Base-by-base conservation (phyloP, 2,329 filamentous ascomycete species). In the Ophiocordyceps camponoti-rufipedis region DNA sequence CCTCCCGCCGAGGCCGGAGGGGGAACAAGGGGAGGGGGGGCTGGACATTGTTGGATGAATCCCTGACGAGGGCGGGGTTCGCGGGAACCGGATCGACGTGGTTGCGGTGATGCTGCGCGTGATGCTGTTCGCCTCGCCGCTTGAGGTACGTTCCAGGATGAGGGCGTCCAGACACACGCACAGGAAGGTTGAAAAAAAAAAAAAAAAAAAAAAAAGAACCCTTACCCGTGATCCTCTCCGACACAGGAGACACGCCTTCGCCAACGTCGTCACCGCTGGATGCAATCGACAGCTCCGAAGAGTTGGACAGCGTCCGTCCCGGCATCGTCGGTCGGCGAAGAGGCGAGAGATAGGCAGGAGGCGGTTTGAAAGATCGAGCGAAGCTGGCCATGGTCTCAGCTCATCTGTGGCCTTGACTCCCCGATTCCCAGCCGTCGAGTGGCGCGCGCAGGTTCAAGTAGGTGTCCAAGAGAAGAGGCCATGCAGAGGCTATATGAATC, bases 291-390 rank as follows among this genome's bases (percentile, higher is more conserved):
- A 62, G 51, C 41, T 70, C 66, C 39, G 69, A 69, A 12, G 68
- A 69, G 53, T 60, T 67, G 46, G 70, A 72, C 48, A 68, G 56
- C 41, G 61, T 64, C 46, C 65, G 65, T 44, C 61, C 59, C 19
- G 65, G 57, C 54, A 66, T 66, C 39, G 58, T 58, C 33, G 68
- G 70, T 40, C 69, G 63, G 49, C 66, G 59, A 16, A 56, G 54
- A 42, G 65, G 63, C 46, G 67, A 60, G 32, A 69, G 58, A 51
- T 67, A 68, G 23, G 62, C 59, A 35, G 67, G 58, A 39, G 67
- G 58, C 8, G 68, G 62, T 51, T 71, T 64, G 56, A 74, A 65
- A 12, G 70, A 70, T 51, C 69, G 66, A 42, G 66, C 62, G 48
- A 72, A 59, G 55, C 60, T 66, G 48, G 69, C 63, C 70, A 74